Evolutionary conservation across 495 filamentous ascomycete species (phyloP).

Genomic region (Hyaloscypha variabilis): DNA sequence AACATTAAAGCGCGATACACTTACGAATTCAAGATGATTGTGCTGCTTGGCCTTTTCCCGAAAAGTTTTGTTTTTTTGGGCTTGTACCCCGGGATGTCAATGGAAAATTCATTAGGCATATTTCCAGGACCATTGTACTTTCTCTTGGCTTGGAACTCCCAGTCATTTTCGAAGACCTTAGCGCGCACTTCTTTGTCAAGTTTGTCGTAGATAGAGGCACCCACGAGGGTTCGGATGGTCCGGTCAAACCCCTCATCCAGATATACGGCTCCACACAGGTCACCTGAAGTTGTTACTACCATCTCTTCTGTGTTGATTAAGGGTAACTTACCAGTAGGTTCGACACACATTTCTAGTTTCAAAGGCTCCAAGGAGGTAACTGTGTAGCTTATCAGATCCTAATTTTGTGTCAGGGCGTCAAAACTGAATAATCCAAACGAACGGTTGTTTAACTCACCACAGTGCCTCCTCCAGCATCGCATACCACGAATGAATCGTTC

Average conservation of each 20-base stretch:
- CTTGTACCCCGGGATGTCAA: not conserved
- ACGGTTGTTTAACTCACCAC: constrained; percentile 22
- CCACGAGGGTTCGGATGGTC: not conserved
- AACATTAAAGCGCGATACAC: not conserved
- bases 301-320: too few relatives aligned
- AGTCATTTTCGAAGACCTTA: constrained; percentile 9
- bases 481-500: constrained; percentile 18
- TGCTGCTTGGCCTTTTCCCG: not conserved
- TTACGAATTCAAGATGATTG: constrained; percentile 6
- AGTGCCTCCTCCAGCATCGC: constrained; percentile 22
- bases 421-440: not conserved
- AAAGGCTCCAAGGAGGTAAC: not conserved
- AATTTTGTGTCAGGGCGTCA: not conserved
- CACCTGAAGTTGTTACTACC: constrained; percentile 12
- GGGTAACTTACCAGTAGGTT: constrained; percentile 7
- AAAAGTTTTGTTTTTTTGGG: not conserved
- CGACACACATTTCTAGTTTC: constrained; percentile 11
- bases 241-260: constrained; percentile 13
- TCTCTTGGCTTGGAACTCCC: constrained; percentile 11
- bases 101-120: not conserved
- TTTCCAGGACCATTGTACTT: not conserved
- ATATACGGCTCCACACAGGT: constrained; percentile 12
- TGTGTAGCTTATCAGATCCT: constrained; percentile 18
- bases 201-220: not conserved
- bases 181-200: not conserved